Evolutionary conservation across 2,329 filamentous ascomycete genomes (phyloP).

Genomic region (Fusarium algeriense): DNA sequence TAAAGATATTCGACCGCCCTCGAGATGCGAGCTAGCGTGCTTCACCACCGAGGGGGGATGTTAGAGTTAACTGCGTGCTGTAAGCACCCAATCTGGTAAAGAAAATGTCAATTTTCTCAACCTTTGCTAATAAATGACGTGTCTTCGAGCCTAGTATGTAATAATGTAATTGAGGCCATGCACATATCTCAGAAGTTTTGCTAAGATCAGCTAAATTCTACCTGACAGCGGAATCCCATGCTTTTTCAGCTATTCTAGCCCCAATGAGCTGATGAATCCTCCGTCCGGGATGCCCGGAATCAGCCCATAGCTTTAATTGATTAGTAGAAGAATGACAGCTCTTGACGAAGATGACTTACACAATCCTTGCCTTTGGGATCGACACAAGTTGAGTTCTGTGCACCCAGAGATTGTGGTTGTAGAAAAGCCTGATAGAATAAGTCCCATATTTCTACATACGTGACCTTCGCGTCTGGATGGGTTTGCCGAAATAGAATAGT

Average conservation of each 20-base stretch:
- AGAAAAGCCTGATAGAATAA: slow-evolving; percentile 11
- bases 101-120: too few species aligned
- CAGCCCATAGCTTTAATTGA: neutral
- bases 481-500: neutral
- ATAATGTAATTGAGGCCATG: too few species aligned
- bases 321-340: neutral
- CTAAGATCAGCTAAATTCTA: too few species aligned
- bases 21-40: too few species aligned
- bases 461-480: neutral
- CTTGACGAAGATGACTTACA: neutral
- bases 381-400: neutral
- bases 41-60: too few species aligned
- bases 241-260: neutral
- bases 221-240: neutral
- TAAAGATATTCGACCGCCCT: too few species aligned
- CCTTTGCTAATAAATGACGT: too few species aligned
- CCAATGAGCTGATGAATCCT: slow-evolving; percentile 1
- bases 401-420: neutral
- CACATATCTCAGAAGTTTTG: too few species aligned
- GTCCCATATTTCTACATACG: neutral
- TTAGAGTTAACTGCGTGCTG: too few species aligned
- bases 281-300: neutral
- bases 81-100: too few species aligned
- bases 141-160: too few species aligned
- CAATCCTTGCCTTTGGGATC: neutral